Evolutionary conservation across 192 early-diverging fungal genomes (phyloP), one percentile per base, ranked within the genome.

Genomic region (Dissophora globulifera): DNA sequence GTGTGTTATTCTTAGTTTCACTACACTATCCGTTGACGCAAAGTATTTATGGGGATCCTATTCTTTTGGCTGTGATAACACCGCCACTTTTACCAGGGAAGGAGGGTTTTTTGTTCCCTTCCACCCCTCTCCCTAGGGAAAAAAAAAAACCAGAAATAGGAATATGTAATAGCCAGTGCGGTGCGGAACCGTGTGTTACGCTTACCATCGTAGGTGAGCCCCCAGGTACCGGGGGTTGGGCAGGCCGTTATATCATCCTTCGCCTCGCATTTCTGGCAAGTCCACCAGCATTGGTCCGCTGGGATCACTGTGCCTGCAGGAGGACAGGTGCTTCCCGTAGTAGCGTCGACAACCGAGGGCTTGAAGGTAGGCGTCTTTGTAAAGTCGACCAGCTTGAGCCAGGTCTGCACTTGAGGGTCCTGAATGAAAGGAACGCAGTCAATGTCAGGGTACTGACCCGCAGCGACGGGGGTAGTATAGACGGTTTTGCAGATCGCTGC

Each of bases 151-250:
- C 19, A 4, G 16, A n/a, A 31, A n/a, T 9, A 4, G 35, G 6
- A 32, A 4, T 4, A 3, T 30, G 30, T 26, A n/a, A n/a, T n/a
- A n/a, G n/a, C n/a, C n/a, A n/a, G n/a, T n/a, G n/a, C n/a, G n/a
- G n/a, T n/a, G n/a, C n/a, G n/a, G n/a, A n/a, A n/a, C n/a, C n/a
- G n/a, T n/a, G n/a, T n/a, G n/a, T n/a, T n/a, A n/a, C n/a, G n/a
- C 53, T 64, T 64, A 79, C 82, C 83, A 67, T 85, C 83, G 23
- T 79, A 85, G 17, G 81, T 85, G 51, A 79, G 40, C 2, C 78
- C 78, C 78, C 78, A 79, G 4, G 78, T 79, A 13, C 63, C 71
- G 29, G 58, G 59, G 13, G 62, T 55, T 1, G 62, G 62, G n/a
- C 62, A 65, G 19, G 42, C 35, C 7, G 62, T 65, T 30, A 84